These are phyloP conservation scores for Ensete ventricosum DNA, from an alignment of 176 grass and related monocot genomes.

Conservation along the genomic window DNA sequence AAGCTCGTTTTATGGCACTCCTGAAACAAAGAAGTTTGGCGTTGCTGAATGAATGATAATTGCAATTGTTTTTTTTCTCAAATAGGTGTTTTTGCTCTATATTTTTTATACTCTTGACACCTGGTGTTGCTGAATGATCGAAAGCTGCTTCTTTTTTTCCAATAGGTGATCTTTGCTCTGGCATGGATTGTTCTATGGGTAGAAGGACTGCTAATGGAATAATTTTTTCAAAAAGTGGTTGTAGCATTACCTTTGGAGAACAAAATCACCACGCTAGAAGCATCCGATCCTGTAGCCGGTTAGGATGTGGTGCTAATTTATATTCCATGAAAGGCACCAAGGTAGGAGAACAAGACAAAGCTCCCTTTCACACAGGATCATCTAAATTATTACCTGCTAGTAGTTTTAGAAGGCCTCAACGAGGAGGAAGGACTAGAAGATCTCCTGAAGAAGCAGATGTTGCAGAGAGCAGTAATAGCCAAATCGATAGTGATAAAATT, in stretches of 20 bases:
- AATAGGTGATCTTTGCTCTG: neutral
- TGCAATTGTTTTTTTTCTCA: neutral
- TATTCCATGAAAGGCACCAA: conserved; percentile 19
- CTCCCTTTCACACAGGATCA: neutral
- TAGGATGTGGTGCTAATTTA: conserved; percentile 35
- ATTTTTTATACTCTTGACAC: neutral
- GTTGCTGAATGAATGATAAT: too few species aligned
- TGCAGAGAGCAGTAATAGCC: neutral
- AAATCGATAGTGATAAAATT: neutral
- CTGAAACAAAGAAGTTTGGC: too few species aligned
- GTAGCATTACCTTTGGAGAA: conserved; percentile 69
- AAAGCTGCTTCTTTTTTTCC: neutral
- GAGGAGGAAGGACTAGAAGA: neutral
- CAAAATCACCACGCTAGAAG: conserved; percentile 34
- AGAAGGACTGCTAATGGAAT: conserved; percentile 71
- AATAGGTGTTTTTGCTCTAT: neutral
- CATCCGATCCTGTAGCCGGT: conserved; percentile 28
- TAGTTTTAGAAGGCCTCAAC: neutral
- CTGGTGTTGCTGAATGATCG: too few species aligned
- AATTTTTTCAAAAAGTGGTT: conserved; percentile 77
- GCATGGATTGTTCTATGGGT: conserved; percentile 45
- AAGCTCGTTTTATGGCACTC: too few species aligned
- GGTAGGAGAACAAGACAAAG: conserved; percentile 1
- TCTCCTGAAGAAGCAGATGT: neutral
- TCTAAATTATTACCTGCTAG: neutral